Evolutionary conservation across 2,329 filamentous ascomycete genomes (phyloP).

Genomic region (Aspergillus sp.): DNA sequence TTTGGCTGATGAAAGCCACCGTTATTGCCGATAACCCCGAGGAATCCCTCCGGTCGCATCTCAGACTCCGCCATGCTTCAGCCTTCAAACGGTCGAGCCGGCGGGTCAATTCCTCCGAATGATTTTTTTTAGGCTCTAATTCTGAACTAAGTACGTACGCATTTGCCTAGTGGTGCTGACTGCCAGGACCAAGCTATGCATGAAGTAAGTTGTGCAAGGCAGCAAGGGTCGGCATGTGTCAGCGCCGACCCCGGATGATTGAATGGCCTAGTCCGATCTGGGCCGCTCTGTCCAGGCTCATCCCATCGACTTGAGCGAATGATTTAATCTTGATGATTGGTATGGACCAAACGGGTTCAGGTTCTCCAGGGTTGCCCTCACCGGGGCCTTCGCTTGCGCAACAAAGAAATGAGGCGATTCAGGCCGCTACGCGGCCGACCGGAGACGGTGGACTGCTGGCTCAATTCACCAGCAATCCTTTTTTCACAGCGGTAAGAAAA

Average conservation of each 20-base stretch:
- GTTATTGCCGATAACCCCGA: conserved; percentile 8
- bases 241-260: conserved; percentile 27
- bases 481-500: conserved; percentile 49
- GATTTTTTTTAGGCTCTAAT: too few species aligned
- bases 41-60: neutral
- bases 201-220: neutral
- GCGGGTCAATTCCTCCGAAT: neutral
- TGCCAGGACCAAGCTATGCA: neutral
- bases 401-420: conserved; percentile 33
- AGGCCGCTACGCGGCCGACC: conserved; percentile 27
- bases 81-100: neutral
- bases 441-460: conserved; percentile 43
- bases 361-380: conserved; percentile 28
- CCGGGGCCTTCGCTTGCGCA: conserved; percentile 38
- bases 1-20: neutral
- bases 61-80: neutral
- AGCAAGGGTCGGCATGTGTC: conserved; percentile 28
- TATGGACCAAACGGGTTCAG: conserved; percentile 40
- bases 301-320: neutral
- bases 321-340: conserved; percentile 19
- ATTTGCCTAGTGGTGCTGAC: neutral
- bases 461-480: conserved; percentile 49
- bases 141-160: neutral
- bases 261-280: neutral
- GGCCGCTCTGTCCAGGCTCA: neutral